Evolutionary conservation across 1,284 basidiomycete genomes (phyloP).

Genomic region (Trametes hirsuta): DNA sequence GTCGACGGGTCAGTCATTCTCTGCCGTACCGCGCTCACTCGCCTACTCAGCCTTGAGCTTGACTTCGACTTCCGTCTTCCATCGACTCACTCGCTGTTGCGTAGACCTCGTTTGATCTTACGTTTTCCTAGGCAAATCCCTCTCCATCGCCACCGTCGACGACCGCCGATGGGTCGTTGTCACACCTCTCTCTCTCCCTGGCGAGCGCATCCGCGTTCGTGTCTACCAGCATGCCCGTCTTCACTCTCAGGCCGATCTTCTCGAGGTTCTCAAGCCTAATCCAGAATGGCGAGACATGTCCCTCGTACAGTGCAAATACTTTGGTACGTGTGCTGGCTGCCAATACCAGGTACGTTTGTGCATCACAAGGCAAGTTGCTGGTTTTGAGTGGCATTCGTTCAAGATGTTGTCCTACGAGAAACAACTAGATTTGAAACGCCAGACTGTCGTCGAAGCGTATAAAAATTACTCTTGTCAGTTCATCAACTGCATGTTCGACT

Average conservation of each 20-base stretch:
- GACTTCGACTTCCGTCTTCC: neutral
- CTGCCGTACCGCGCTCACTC: neutral
- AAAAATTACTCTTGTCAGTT: conserved; percentile 71
- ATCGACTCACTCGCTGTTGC: neutral
- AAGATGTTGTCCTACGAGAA: conserved; percentile 88
- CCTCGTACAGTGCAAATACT: conserved; percentile 81
- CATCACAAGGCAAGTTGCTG: neutral
- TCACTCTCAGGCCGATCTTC: conserved; percentile 77
- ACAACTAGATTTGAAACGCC: conserved; percentile 86
- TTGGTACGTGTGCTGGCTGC: conserved; percentile 80
- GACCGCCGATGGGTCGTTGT: conserved; percentile 77
- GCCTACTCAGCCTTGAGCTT: neutral
- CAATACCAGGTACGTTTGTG: conserved; percentile 66
- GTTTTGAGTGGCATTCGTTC: neutral
- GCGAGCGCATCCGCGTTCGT: conserved; percentile 74
- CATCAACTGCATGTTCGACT: neutral
- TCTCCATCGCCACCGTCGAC: conserved; percentile 57
- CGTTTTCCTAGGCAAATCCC: conserved; percentile 61
- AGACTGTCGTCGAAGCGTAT: conserved; percentile 89
- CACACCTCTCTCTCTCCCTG: conserved; percentile 83
- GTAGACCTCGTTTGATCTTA: neutral
- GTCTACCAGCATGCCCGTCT: conserved; percentile 70
- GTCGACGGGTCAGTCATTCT: conserved; percentile 57
- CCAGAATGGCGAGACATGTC: conserved; percentile 64
- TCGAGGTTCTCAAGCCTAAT: conserved; percentile 73